Evolutionary conservation across 1,284 basidiomycete species (phyloP).

Genomic region (Golubevia pallescens): DNA sequence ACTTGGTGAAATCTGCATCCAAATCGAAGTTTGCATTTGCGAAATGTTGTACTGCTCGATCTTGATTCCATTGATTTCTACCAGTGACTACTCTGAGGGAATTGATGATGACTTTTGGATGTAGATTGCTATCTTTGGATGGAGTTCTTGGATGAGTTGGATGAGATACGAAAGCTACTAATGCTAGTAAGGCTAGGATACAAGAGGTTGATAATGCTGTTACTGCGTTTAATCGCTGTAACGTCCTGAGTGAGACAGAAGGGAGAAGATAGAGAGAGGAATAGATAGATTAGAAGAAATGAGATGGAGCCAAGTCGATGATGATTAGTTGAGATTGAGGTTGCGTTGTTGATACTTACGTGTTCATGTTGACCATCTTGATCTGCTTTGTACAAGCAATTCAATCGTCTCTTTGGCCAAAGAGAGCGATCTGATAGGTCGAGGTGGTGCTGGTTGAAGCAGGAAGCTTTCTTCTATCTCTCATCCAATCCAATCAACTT

Average conservation of each 20-base stretch:
- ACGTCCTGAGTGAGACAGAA: constrained; percentile 20
- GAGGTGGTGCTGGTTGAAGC: no score
- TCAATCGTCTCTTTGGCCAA: no score
- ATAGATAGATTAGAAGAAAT: no score
- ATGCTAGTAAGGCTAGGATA: constrained; percentile 29
- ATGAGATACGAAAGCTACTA: constrained; percentile 37
- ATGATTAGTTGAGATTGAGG: no score
- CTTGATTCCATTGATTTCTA: constrained; percentile 39
- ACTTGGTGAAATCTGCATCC: constrained; percentile 34
- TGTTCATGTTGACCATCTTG: no score
- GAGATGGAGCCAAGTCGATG: no score
- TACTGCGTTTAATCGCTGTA: constrained; percentile 50
- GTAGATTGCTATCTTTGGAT: constrained; percentile 16
- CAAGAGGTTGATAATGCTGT: constrained; percentile 45
- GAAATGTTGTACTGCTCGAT: constrained; percentile 50
- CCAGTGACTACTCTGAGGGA: constrained; percentile 31
- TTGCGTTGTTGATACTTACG: no score
- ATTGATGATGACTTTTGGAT: constrained; percentile 34
- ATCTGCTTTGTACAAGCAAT: no score
- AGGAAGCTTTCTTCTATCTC: no score
- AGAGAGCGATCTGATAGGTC: no score
- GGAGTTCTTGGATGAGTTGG: constrained; percentile 11
- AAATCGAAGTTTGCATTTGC: constrained; percentile 39
- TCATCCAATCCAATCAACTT: no score
- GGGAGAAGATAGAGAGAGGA: neutral